phyloP scores from a whole-genome alignment of 345 rosid species.

The Salix suchowensis region DNA sequence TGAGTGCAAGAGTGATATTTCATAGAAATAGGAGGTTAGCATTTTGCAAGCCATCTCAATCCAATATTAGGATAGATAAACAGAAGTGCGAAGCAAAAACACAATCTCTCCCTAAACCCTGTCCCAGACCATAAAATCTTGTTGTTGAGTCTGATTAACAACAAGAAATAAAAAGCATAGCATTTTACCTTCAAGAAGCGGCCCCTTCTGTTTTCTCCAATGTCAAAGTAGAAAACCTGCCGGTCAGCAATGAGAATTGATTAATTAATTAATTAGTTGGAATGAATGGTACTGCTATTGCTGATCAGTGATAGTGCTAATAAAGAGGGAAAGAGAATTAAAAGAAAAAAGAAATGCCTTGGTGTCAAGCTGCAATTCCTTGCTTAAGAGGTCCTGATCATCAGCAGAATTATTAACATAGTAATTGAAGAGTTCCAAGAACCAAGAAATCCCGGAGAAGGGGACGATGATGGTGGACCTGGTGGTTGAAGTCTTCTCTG shows the following conservation, averaged over 20 bases:
- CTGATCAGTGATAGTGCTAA: neutral
- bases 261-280: neutral
- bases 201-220: slow-evolving; percentile 93
- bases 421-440: slow-evolving; percentile 95
- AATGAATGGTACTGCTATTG: neutral
- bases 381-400: slow-evolving; percentile 84
- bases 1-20: neutral
- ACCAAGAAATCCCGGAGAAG: slow-evolving; percentile 95
- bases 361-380: slow-evolving; percentile 95
- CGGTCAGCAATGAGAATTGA: neutral
- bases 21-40: neutral
- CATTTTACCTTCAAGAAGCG: slow-evolving; percentile 77
- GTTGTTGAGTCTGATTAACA: neutral
- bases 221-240: slow-evolving; percentile 93
- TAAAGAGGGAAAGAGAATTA: neutral
- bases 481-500: slow-evolving; percentile 98
- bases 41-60: neutral
- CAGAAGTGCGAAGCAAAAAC: neutral
- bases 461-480: slow-evolving; percentile 99
- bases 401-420: slow-evolving; percentile 63
- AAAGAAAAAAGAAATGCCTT: slow-evolving; percentile 37
- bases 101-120: neutral
- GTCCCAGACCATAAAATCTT: neutral
- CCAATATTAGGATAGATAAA: neutral
- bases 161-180: neutral